phyloP scores from a whole-genome alignment of 163 green algal genomes.

The Scenedesmus sp. region DNA sequence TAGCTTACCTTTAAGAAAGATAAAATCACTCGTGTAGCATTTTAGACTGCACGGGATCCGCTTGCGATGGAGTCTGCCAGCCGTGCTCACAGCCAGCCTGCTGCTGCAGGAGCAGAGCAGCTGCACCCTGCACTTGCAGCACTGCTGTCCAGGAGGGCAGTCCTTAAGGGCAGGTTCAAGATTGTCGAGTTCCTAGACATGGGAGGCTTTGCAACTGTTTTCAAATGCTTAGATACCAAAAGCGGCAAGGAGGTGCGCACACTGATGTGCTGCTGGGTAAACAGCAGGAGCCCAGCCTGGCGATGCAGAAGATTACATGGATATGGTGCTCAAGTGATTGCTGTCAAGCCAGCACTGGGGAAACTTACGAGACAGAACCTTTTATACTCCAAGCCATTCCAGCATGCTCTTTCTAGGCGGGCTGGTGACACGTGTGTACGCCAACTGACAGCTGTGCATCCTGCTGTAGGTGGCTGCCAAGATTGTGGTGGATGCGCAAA shows the following conservation, averaged over 20 bases:
- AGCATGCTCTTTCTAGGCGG: too few species aligned
- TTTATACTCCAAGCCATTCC: too few species aligned
- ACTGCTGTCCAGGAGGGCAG: neutral
- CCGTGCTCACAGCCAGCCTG: neutral
- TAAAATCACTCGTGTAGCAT: neutral
- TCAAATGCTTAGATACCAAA: slow-evolving; percentile 24
- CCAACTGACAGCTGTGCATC: neutral
- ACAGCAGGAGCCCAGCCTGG: neutral
- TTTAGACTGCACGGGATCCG: neutral
- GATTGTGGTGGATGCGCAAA: slow-evolving; percentile 7
- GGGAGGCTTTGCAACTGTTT: slow-evolving; percentile 40
- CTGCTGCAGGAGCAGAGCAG: neutral
- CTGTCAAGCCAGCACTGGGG: too few species aligned
- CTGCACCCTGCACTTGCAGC: slow-evolving; percentile 13
- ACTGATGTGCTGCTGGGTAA: neutral
- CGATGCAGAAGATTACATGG: neutral
- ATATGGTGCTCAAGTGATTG: too few species aligned
- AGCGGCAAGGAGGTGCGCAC: slow-evolving; percentile 4
- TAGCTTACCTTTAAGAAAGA: neutral
- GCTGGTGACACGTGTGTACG: too few species aligned
- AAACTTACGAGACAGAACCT: too few species aligned
- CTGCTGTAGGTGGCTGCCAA: slow-evolving; percentile 40
- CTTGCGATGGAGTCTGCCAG: neutral
- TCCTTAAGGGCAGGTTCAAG: slow-evolving; percentile 20
- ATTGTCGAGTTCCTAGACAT: slow-evolving; percentile 8